Evolutionary conservation across 108 stramenopile genomes (phyloP).

Genomic region (Fistulifera pelliculosa): DNA sequence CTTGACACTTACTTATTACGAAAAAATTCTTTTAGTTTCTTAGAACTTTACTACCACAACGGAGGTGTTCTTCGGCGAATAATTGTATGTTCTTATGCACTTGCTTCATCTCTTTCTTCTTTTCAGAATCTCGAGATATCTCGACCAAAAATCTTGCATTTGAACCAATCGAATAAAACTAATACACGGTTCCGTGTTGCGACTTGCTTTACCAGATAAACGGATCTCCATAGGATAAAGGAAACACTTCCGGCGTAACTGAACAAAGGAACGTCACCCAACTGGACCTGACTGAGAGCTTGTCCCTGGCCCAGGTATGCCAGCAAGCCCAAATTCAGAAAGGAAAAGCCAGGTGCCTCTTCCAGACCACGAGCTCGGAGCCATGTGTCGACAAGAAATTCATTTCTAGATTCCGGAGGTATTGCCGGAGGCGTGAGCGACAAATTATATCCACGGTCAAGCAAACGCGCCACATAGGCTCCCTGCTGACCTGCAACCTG

Average conservation of each 20-base stretch:
- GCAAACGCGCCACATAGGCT: constrained; percentile 52
- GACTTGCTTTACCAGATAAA: constrained; percentile 71
- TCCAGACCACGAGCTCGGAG: constrained; percentile 38
- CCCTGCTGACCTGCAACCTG: constrained; percentile 81
- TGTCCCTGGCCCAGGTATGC: constrained; percentile 71
- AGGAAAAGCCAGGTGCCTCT: constrained; percentile 42
- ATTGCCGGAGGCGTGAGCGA: constrained; percentile 26
- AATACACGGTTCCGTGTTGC: constrained; percentile 48
- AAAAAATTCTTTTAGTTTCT: no score
- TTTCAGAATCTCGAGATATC: constrained; percentile 54
- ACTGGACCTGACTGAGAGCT: constrained; percentile 63
- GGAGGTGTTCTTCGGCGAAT: no score
- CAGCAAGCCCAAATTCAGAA: constrained; percentile 63
- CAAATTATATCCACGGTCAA: constrained; percentile 56
- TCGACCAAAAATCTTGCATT: constrained; percentile 46
- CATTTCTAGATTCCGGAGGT: background rate
- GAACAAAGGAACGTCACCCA: constrained; percentile 47
- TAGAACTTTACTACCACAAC: no score
- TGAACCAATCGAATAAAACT: constrained; percentile 69
- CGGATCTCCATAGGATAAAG: constrained; percentile 57
- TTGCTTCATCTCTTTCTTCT: no score
- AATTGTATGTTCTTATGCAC: no score
- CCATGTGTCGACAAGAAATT: constrained; percentile 22
- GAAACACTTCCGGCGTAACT: constrained; percentile 31
- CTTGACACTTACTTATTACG: no score